Evolutionary conservation across 345 rosid genomes (phyloP), one percentile per base, ranked within the genome.

Genomic region (Moricandia arvensis): DNA sequence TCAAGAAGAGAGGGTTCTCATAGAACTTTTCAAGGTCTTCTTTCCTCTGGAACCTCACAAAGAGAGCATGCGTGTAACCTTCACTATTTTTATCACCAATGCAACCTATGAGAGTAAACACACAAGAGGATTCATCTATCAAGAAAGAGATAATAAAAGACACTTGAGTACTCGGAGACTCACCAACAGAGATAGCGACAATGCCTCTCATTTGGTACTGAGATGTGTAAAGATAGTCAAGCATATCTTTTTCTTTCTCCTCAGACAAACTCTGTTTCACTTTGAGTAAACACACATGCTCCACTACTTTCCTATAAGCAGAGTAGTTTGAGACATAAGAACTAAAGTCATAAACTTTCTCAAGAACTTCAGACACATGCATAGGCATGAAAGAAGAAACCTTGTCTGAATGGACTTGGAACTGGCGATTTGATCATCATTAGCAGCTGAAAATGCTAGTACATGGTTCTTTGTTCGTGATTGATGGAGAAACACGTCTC

Each of bases 151-250:
- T 11, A 18, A 2, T 13, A 41, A 21, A 21, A 47, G 54, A 16
- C 12, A 0, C 26, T 0, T 18, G 8, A 62, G 17, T 70, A 24
- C 63, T 7, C 16, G 1, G 18, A 66, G 34, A 15, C 85, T 63
- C 49, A 91, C 98, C 96, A 69, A 94, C 73, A 75, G 98, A 91
- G 57, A 87, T 74, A 8, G 98, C 86, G 45, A 49, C 57, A 49
- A 49, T 49, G 57, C 57, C 57, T 49, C 57, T 49, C 57, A 49
- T 49, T 2, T 49, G 57, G 76, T 94, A 94, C 37, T 91, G 98
- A 66, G 84, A 80, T 1, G 98, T 91, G 58, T 85, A 90, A 8
- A 94, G 86, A 82, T 86, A 90, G 80, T 94, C 98, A 62, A 91
- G 80, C 96, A 90, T 90, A 53, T 89, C 80, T 38, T 87, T 86